Evolutionary conservation across 2,329 filamentous ascomycete species (phyloP), one percentile per base, ranked within the genome.

Genomic region (Penicillium freii): DNA sequence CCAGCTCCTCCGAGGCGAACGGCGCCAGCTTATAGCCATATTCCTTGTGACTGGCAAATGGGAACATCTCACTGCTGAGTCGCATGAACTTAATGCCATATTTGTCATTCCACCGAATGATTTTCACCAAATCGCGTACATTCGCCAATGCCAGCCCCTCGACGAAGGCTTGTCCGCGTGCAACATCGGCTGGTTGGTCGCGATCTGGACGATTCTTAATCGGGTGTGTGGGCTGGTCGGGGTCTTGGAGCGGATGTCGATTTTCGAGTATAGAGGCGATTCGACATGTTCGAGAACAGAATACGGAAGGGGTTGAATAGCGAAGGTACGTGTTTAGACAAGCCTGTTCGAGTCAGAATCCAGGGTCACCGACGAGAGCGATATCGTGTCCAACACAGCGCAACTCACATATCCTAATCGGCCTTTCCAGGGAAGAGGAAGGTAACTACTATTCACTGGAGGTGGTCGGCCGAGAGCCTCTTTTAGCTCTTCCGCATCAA

Each of bases 11-110:
- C 0, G 89, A 85, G 0, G 92, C 93, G 71, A 97, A 97, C 0
- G 90, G 88, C 0, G 86, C 87, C 13, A 97, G 81, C 64, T 85
- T 88, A 73, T 97, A 97, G 0, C 92, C 93, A 63, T 96, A 88
- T 60, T 91, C 88, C 25, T 84, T 82, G 68, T 97, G 93, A 62
- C 90, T 95, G 1, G 93, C 93, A 72, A 97, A 97, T 0, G 93
- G 93, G 63, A 97, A 97, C 90, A 97, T 97, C 66, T 97, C 93
- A 54, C 91, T 96, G 65, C 91, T 96, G 21, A 97, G 80, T 1
- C 93, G 85, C 84, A 97, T 85, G 72, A 97, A 97, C 65, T 87
- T 92, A 75, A 97, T 97, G 39, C 88, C 87, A 63, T 93, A 97
- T 64, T 86, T 89, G 62, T 95, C 88, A 69, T 97, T 97, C 93